Base-by-base conservation (phyloP, 345 rosid species). In the Eucalyptus camaldulensis region DNA sequence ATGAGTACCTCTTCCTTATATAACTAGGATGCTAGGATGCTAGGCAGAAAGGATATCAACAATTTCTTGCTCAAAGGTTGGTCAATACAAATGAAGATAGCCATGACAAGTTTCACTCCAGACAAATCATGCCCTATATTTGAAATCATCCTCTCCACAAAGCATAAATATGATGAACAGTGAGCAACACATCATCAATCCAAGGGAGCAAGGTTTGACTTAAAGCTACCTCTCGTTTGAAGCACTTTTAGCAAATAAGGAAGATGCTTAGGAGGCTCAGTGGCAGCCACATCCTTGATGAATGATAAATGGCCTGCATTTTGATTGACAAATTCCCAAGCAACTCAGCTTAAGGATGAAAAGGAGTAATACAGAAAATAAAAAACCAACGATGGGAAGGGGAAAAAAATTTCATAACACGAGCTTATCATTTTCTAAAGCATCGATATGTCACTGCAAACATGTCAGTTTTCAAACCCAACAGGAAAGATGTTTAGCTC, bases 261-360 rank as follows among this genome's bases (percentile, higher is more conserved):
- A 88, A 96, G 98, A 93, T 96, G 93, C 91, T 91, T 85, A 31
- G 97, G 97, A 91, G 96, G 98, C 89, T 94, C 92, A 72, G 96
- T 90, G 33, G 89, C 96, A 87, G 97, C 98, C 37, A 96, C 91
- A 90, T 95, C 96, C 92, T 95, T 94, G 90, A 96, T 93, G 92
- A 96, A 96, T 58, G 96, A 94, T 72, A 94, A 87, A 90, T 95
- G 98, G 50, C 92, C 97, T 95, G 95, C 93, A 91, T 89, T 91
- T 21, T 37, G 83, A 72, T 72, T 72, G 25, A 21, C 15, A 37
- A 72, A 72, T 24, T 72, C 83, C 83, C 83, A 19, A 72, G 83
- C 14, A 72, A 72, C 25, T 72, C 8, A 72, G 45, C 83, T 44
- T 19, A 72, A 37, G 83, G 7, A 72, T 21, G 45, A 72, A 33